Evolutionary conservation across 2,329 filamentous ascomycete genomes (phyloP), one percentile per base, ranked within the genome.

Genomic region (Sclerotinia subarctica): DNA sequence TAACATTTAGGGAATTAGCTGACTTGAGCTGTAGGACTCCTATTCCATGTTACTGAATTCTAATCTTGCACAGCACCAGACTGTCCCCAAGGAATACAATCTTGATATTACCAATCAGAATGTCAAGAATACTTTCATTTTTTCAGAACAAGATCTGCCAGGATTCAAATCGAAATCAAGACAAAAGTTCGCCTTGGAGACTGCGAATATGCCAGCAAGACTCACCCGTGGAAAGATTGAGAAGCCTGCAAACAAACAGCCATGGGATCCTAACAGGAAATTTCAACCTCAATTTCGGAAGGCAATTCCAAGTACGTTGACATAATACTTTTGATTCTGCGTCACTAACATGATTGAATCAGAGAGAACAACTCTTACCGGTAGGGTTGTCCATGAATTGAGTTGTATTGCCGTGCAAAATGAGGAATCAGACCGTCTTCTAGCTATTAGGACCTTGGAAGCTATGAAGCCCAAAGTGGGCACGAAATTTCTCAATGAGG

Each of bases 61-160:
- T 29, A 84, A 88, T 64, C 82, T 90, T 63, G 82, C 86, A 10
- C 84, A 88, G 71, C 93, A 96, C 77, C 85, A 90, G 73, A 81
- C 84, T 6, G 83, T 97, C n/a, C 93, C 94, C 15, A 92, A 92
- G 76, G 93, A 96, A 76, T 99, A 97, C 80, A 86, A 92, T 72
- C 81, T 98, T 68, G 88, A 93, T 58, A 84, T 93, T 58, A 88
- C 86, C 32, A 85, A 87, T 52, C 78, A 82, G 53, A 80, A 86
- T n/a, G 87, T 94, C 46, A 87, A 87, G 75, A 97, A 97, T 79
- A 95, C 93, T 26, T 96, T 91, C 77, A 83, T 98, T 68, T 99
- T 99, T 77, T 93, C 91, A 52, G 95, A 99, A 80, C 93, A 96
- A 78, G 93, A 98, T 76, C 85, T 97, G 29, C 91, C 93, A 0